These are phyloP conservation scores for Trichoderma atroviride DNA, from an alignment of 2,329 filamentous ascomycete species.

Conservation along the genomic window DNA sequence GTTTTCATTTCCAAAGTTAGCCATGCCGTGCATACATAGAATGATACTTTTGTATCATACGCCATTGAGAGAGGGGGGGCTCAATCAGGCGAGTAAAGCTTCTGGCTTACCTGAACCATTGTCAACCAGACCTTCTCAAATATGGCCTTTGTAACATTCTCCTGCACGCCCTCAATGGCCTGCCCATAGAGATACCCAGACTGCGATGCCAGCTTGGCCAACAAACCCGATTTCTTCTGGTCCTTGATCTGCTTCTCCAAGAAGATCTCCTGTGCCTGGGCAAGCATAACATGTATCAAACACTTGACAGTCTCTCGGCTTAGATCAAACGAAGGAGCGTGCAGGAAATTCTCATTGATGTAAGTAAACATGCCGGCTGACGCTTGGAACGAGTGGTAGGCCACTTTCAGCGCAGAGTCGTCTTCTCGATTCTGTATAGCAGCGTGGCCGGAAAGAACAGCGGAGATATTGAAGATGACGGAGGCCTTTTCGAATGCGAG, in stretches of 20 bases:
- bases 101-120: slow-evolving; percentile 68
- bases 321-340: slow-evolving; percentile 93
- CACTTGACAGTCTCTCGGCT: slow-evolving; percentile 96
- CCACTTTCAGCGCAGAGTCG: slow-evolving; percentile 90
- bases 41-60: neutral
- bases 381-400: slow-evolving; percentile 97
- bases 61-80: neutral
- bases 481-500: slow-evolving; percentile 98
- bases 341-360: slow-evolving; percentile 99
- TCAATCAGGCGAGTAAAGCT: neutral
- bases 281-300: slow-evolving; percentile 87
- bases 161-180: slow-evolving; percentile 85
- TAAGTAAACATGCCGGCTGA: slow-evolving; percentile 99
- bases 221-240: slow-evolving; percentile 85
- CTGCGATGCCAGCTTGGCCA: slow-evolving; percentile 92
- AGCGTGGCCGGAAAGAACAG: slow-evolving; percentile 93
- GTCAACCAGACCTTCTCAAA: slow-evolving; percentile 94
- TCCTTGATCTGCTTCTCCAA: slow-evolving; percentile 94
- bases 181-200: slow-evolving; percentile 86
- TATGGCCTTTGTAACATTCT: slow-evolving; percentile 85
- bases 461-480: slow-evolving; percentile 99
- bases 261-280: slow-evolving; percentile 96
- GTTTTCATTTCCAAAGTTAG: neutral
- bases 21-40: neutral
- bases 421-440: slow-evolving; percentile 90